Evolutionary conservation across 225 moss, liverwort and hornwort species (phyloP), one percentile per base, ranked within the genome.

Genomic region (Physcomitrellopsis africana): DNA sequence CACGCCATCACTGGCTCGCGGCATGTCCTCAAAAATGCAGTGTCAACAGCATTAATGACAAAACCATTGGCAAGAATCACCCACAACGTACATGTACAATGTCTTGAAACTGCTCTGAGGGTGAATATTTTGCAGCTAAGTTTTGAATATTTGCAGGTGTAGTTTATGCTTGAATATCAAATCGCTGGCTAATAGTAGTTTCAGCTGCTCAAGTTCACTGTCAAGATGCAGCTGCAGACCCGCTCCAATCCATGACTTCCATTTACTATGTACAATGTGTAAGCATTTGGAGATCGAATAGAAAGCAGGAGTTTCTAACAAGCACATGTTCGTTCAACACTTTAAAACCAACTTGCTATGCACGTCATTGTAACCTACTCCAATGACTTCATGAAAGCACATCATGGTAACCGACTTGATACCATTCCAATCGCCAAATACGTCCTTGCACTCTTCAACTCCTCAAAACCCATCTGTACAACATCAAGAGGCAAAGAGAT

Each of bases 71-170:
- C 82, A 80, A 83, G 58, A 84, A 91, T 72, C 86, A 91, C 72
- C 91, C 91, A 72, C 91, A 91, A 75, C 88, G 86, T 42, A 91
- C 86, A 64, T 78, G 80, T 83, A 88, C 79, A 7, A 68, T 74
- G 67, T 81, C 48, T 60, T 83, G 45, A 69, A 88, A 63, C 67
- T 76, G 76, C 23, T 76, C 27, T 45, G 15, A 44, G 23, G 22
- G 37, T 56, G 76, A 57, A 9, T 41, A 67, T 2, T 59, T 67
- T 68, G 73, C 64, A 72, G 63, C 42, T 54, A 73, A 79, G 42
- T 15, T 47, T 20, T 17, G 44, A 53, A 23, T 11, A 11, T 65
- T 59, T 15, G 14, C 32, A 73, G 11, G 69, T 91, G 88, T 10
- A 53, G 78, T 44, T 88, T 70, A 8, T 73, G 59, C 61, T 84